Percentiles rank a stretch among this genome's conserved stretches.
phyloP scores from a whole-genome alignment of 805 yeast species.

The Cyberlindnera bimundalis region DNA sequence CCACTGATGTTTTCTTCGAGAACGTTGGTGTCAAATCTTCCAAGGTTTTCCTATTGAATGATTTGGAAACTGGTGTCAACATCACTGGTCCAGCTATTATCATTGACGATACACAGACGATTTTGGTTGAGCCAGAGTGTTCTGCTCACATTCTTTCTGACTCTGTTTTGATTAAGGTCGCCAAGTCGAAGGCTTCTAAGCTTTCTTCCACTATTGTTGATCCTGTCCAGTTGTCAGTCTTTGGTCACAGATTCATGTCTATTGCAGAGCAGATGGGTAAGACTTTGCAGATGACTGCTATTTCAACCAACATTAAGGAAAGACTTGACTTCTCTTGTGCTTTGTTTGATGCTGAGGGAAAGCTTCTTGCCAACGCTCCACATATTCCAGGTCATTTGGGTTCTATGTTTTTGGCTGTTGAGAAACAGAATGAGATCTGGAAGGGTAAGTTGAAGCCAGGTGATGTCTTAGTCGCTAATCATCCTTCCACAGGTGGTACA shows the following conservation, averaged over 20 bases:
- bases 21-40: slow-evolving; percentile 30
- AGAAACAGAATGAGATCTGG: slow-evolving; percentile 37
- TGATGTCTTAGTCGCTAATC: slow-evolving; percentile 41
- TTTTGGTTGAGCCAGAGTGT: slow-evolving; percentile 35
- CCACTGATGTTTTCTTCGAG: slow-evolving; percentile 32
- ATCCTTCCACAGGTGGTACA: slow-evolving; percentile 43
- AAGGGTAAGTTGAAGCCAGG: slow-evolving; percentile 36
- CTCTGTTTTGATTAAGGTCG: slow-evolving; percentile 32
- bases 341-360: slow-evolving; percentile 42
- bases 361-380: slow-evolving; percentile 43
- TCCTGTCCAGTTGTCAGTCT: slow-evolving; percentile 42
- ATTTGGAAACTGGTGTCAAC: slow-evolving; percentile 28
- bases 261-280: slow-evolving; percentile 48
- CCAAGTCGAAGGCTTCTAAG: slow-evolving; percentile 37
- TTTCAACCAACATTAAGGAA: slow-evolving; percentile 44
- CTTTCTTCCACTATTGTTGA: slow-evolving; percentile 37
- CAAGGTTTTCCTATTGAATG: slow-evolving; percentile 28
- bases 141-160: slow-evolving; percentile 34
- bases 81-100: slow-evolving; percentile 51
- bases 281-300: slow-evolving; percentile 41
- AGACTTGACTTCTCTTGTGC: slow-evolving; percentile 48
- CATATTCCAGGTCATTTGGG: slow-evolving; percentile 46
- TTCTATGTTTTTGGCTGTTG: slow-evolving; percentile 42
- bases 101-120: slow-evolving; percentile 67
- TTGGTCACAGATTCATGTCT: slow-evolving; percentile 45